Percentiles rank a stretch among this genome's conserved stretches.
Conservation (phyloP, 352 stramenopile species). For the Globisporangium ultimum region DNA sequence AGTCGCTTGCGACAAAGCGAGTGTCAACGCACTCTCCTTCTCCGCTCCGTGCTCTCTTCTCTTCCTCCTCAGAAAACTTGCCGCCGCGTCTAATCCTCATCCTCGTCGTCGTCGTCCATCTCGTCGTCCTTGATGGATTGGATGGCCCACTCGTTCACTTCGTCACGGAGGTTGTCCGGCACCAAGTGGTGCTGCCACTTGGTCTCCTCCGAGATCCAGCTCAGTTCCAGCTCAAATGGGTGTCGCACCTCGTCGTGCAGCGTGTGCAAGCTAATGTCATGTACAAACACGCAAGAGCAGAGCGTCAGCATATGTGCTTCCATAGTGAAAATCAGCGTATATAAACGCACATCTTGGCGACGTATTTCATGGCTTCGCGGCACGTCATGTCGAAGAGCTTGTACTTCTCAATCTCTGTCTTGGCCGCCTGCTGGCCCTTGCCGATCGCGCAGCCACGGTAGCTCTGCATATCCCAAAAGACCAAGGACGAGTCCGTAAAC, state of each 20-base stretch:
- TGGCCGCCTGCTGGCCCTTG: conserved; percentile 97
- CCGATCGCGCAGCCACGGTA: conserved; percentile 97
- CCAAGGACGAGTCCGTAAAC: neutral
- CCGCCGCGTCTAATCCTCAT: conserved; percentile 46
- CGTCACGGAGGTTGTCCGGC: conserved; percentile 85
- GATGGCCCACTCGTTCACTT: conserved; percentile 81
- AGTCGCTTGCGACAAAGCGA: too few species aligned
- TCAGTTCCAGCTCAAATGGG: conserved; percentile 98
- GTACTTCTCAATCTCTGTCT: conserved; percentile 99
- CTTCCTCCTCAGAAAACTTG: too few species aligned
- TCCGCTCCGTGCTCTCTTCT: too few species aligned
- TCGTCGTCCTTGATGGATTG: conserved; percentile 87
- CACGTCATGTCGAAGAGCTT: conserved; percentile 94
- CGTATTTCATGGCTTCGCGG: conserved; percentile 96
- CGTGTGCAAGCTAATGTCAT: conserved; percentile 82
- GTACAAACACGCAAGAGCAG: conserved; percentile 1
- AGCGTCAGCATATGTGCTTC: too few species aligned
- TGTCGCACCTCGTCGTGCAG: conserved; percentile 97
- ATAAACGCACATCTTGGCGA: conserved; percentile 93
- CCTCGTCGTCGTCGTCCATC: conserved; percentile 86
- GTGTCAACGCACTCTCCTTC: too few species aligned
- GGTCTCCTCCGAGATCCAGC: conserved; percentile 95
- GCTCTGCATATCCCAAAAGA: conserved; percentile 50
- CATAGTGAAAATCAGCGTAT: neutral
- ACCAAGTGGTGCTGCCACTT: conserved; percentile 95